A percentile compares a stretch with the other conserved stretches of the same genome.
Conservation (phyloP, 2,329 filamentous ascomycete species). For the Xylariaceae sp. region DNA sequence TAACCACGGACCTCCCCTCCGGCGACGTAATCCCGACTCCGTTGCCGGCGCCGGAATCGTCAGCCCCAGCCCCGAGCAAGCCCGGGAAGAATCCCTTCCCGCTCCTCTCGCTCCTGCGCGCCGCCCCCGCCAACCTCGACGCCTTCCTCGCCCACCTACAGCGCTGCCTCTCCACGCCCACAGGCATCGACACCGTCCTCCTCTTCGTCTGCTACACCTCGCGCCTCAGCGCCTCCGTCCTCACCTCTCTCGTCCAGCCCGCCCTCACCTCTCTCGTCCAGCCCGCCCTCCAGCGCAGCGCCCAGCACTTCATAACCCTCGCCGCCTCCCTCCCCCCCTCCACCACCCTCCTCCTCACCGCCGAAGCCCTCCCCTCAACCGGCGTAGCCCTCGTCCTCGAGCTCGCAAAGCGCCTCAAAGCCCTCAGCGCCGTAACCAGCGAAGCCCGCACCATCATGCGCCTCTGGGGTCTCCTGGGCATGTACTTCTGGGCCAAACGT, state of each 20-base stretch:
- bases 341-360: slow-evolving; percentile 41
- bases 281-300: slow-evolving; percentile 50
- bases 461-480: slow-evolving; percentile 69
- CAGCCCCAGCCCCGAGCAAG: slow-evolving; percentile 20
- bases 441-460: slow-evolving; percentile 69
- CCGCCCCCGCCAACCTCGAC: slow-evolving; percentile 41
- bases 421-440: slow-evolving; percentile 58
- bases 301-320: slow-evolving; percentile 47
- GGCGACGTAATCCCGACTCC: slow-evolving; percentile 27
- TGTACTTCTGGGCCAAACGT: slow-evolving; percentile 62
- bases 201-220: slow-evolving; percentile 63
- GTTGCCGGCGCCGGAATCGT: slow-evolving; percentile 28
- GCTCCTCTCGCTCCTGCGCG: slow-evolving; percentile 30
- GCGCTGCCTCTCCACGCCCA: slow-evolving; percentile 61
- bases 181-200: slow-evolving; percentile 64
- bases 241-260: slow-evolving; percentile 50
- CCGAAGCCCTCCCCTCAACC: slow-evolving; percentile 34
- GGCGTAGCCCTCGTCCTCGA: slow-evolving; percentile 42
- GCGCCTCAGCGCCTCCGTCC: slow-evolving; percentile 47
- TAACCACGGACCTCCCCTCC: slow-evolving; percentile 31
- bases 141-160: slow-evolving; percentile 51
- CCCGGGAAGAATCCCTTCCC: slow-evolving; percentile 22
- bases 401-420: slow-evolving; percentile 49
- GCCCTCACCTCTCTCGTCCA: slow-evolving; percentile 51
- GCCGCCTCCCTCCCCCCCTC: slow-evolving; percentile 47